Evolutionary conservation across 768 basidiomycete species (phyloP).

Genomic region (Pulveroboletus sp.): DNA sequence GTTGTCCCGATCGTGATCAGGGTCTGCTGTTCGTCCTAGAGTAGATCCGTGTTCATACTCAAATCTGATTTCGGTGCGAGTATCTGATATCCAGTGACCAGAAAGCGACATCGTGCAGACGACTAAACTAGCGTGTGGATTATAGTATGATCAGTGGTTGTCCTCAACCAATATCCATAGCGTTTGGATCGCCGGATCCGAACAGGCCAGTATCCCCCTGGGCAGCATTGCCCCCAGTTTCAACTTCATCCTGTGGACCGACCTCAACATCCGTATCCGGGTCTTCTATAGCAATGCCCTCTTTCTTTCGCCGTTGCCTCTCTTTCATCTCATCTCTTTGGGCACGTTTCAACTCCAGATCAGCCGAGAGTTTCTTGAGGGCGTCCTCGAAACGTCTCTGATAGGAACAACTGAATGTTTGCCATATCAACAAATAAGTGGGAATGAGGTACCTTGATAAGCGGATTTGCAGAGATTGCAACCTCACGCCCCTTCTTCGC

Average conservation of each 20-base stretch:
- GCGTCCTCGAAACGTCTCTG: constrained; percentile 94
- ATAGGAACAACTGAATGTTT: background rate
- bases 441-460: constrained; percentile 60
- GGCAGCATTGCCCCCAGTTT: constrained; percentile 19
- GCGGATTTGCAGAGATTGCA: constrained; percentile 75
- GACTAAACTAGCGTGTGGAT: background rate
- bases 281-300: constrained; percentile 46
- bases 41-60: background rate
- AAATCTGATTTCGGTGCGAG: background rate
- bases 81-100: background rate
- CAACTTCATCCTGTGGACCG: constrained; percentile 35
- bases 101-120: background rate
- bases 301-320: constrained; percentile 64
- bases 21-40: background rate
- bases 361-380: constrained; percentile 78
- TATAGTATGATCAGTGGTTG: background rate
- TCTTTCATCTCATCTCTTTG: constrained; percentile 81
- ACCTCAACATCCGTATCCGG: constrained; percentile 39
- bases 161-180: constrained; percentile 31
- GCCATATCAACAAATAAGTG: background rate
- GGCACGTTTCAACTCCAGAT: constrained; percentile 77
- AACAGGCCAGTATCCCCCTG: constrained; percentile 36
- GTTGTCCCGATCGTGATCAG: constrained; percentile 21
- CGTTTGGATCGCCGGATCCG: constrained; percentile 42
- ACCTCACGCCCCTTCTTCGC: constrained; percentile 82